phyloP scores from a whole-genome alignment of 306 rosid genomes.

The Malus asiatica region DNA sequence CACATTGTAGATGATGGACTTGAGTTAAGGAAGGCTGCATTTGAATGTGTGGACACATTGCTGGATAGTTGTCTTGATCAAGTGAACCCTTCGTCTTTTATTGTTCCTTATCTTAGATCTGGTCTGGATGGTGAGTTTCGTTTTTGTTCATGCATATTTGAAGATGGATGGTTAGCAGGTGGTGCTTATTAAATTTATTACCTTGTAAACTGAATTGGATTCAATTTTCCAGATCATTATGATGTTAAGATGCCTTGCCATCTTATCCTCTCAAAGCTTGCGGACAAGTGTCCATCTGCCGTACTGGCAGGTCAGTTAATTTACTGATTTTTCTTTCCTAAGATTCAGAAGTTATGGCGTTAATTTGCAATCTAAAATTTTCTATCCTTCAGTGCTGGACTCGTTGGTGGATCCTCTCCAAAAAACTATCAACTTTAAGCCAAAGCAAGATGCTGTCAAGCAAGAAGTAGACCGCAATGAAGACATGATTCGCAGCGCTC shows the following conservation, averaged over 20 bases:
- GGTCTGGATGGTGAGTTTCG: slow-evolving; percentile 85
- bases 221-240: slow-evolving; percentile 67
- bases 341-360: slow-evolving; percentile 2
- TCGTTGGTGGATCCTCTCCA: slow-evolving; percentile 98
- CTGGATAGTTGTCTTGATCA: slow-evolving; percentile 98
- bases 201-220: not conserved
- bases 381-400: slow-evolving; percentile 63
- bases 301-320: slow-evolving; percentile 75
- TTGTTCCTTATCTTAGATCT: slow-evolving; percentile 89
- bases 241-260: slow-evolving; percentile 99
- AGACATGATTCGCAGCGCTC: slow-evolving; percentile 99
- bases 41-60: slow-evolving; percentile 95
- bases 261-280: slow-evolving; percentile 90
- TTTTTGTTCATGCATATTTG: not conserved
- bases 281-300: slow-evolving; percentile 96
- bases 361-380: slow-evolving; percentile 7
- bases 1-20: slow-evolving; percentile 99
- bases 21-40: slow-evolving; percentile 99
- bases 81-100: slow-evolving; percentile 97
- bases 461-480: slow-evolving; percentile 99
- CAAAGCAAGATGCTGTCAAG: slow-evolving; percentile 96
- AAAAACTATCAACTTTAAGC: slow-evolving; percentile 91
- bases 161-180: not conserved
- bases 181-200: not conserved
- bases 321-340: not conserved